Conservation (phyloP, 495 filamentous ascomycete species). For the Mytilinidion resinicola region DNA sequence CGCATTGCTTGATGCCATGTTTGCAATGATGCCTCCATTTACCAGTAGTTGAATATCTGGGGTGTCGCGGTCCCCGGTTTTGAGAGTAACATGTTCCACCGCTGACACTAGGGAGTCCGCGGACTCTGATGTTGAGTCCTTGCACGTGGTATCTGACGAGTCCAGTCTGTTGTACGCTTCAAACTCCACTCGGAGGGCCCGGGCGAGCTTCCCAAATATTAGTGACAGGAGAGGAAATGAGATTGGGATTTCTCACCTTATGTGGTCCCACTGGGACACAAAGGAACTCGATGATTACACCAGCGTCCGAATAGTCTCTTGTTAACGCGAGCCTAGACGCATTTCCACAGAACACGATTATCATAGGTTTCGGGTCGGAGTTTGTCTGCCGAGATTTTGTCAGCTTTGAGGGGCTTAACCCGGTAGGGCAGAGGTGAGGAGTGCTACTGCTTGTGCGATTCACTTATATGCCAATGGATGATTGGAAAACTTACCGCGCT, state of each 20-base stretch:
- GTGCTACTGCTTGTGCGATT: no score
- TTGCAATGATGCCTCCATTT: background rate
- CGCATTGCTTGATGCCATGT: slow-evolving; percentile 3
- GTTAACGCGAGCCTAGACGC: background rate
- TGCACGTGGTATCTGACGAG: background rate
- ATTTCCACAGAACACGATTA: slow-evolving; percentile 3
- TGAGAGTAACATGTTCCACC: slow-evolving; percentile 1
- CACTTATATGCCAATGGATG: no score
- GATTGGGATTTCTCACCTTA: background rate
- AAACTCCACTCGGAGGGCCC: background rate
- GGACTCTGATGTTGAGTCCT: background rate
- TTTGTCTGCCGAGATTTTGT: background rate
- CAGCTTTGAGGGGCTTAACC: background rate
- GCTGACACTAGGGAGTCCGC: background rate
- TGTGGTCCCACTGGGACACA: slow-evolving; percentile 3
- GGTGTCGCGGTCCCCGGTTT: background rate
- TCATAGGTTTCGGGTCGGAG: background rate
- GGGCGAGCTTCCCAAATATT: background rate
- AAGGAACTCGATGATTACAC: slow-evolving; percentile 1
- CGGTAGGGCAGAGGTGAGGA: background rate
- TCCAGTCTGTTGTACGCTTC: background rate
- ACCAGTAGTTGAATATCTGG: background rate
- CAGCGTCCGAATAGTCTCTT: background rate
- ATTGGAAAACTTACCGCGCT: background rate
- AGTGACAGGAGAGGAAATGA: no score